Conservation (phyloP, 192 early-diverging fungal species). For the Backusella luteola region DNA sequence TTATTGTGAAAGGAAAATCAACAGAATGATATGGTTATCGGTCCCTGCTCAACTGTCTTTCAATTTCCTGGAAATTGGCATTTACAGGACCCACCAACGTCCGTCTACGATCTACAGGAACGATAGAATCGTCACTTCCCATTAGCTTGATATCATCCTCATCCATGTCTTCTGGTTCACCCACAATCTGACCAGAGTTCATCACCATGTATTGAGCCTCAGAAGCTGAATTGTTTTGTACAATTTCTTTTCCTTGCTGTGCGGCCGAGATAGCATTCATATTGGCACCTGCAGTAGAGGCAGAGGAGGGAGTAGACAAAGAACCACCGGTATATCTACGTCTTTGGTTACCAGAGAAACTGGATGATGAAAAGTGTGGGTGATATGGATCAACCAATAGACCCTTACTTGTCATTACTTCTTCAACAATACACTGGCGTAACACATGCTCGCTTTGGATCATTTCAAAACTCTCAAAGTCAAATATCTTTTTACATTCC, state of each 20-base stretch:
- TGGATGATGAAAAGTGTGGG: background rate
- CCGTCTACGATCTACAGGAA: constrained; percentile 18
- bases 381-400: background rate
- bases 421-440: constrained; percentile 28
- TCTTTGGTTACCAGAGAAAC: background rate
- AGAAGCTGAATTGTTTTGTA: background rate
- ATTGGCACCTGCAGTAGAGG: constrained; percentile 16
- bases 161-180: constrained; percentile 39
- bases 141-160: constrained; percentile 22
- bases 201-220: constrained; percentile 8
- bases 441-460: constrained; percentile 19
- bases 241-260: constrained; percentile 7
- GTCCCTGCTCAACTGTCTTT: constrained; percentile 30
- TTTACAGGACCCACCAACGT: constrained; percentile 17
- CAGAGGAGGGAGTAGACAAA: constrained; percentile 25
- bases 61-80: constrained; percentile 26
- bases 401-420: constrained; percentile 18
- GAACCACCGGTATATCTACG: constrained; percentile 30
- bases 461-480: constrained; percentile 35
- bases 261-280: constrained; percentile 19
- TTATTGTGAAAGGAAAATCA: background rate
- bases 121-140: constrained; percentile 21
- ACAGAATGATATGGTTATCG: constrained; percentile 13
- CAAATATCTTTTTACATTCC: constrained; percentile 20
- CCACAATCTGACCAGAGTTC: constrained; percentile 19